Evolutionary conservation across 2,329 filamentous ascomycete species (phyloP), one percentile per base, ranked within the genome.

Genomic region (Cytospora paraplurivora): DNA sequence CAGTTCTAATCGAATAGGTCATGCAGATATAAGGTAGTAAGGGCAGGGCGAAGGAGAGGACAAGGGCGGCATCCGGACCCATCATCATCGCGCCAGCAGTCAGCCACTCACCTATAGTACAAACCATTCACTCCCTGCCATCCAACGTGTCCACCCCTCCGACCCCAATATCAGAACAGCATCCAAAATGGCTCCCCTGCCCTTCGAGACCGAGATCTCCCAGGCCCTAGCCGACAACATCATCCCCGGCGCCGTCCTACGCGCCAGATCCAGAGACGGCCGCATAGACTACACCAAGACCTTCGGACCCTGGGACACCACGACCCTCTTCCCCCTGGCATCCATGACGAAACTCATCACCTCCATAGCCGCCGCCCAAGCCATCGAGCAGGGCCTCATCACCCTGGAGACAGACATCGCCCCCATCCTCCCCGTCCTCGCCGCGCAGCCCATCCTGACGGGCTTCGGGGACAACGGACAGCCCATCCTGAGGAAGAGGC

Each of bases 321-420:
- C 21, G 47, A 59, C 56, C 11, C 11, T 59, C 10, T 59, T 59
- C 47, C 21, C 47, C 19, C 8, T 75, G 19, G 76, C 76, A 1
- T 78, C 77, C 8, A 62, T 77, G 68, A 77, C 75, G 59, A 78
- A 79, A 67, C 68, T 78, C 37, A 68, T 75, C 51, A 76, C 77
- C 1, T 67, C 70, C 6, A 71, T 72, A 0, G 71, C 69, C 51
- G 51, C 77, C 21, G 71, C 78, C 69, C 76, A 77, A 62, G 71
- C 78, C 54, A 73, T 78, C 12, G 75, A 79, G 64, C 62, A 65
- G 4, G 73, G 71, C 3, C 57, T 67, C 13, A 58, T 78, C 21
- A 62, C 49, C 1, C 70, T 79, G 8, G 76, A 79, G 35, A 70
- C 71, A 10, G 74, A 78, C 44, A 57, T 76, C 37, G 69, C 74